phyloP scores from a whole-genome alignment of 768 basidiomycete species.

The Pleurotus tuber-regium region DNA sequence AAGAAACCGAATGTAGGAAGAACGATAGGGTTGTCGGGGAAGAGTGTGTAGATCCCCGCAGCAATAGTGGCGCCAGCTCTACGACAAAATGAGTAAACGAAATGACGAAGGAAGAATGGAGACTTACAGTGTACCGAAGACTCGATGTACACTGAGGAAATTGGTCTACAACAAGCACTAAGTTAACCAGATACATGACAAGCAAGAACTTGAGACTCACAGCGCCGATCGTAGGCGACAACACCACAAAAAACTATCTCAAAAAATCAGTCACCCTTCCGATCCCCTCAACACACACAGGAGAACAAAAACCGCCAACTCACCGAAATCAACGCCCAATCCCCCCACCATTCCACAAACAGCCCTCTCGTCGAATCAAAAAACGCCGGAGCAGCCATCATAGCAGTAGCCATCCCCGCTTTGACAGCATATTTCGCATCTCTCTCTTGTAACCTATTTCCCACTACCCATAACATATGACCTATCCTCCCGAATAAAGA shows the following conservation, averaged over 20 bases:
- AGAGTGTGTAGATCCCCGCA: conserved; percentile 65
- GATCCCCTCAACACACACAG: no score
- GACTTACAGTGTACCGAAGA: conserved; percentile 80
- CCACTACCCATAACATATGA: conserved; percentile 71
- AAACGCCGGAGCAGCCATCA: conserved; percentile 88
- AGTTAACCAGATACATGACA: no score
- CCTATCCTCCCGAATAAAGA: conserved; percentile 59
- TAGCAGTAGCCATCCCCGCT: conserved; percentile 76
- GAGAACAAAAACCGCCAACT: no score
- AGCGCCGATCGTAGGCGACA: conserved; percentile 85
- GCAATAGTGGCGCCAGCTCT: conserved; percentile 83
- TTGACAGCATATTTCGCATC: conserved; percentile 89
- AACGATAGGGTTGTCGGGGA: conserved; percentile 70
- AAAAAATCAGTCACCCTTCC: not conserved
- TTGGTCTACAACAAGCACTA: conserved; percentile 72
- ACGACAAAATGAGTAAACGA: conserved; percentile 8
- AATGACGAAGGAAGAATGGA: not conserved
- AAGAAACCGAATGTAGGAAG: conserved; percentile 85
- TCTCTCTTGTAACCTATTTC: conserved; percentile 60
- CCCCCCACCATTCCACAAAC: conserved; percentile 83
- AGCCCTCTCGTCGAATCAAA: conserved; percentile 71
- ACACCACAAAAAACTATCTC: conserved; percentile 82
- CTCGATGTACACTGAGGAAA: conserved; percentile 76
- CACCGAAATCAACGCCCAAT: conserved; percentile 96
- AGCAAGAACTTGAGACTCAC: conserved; percentile 34